Conservation (phyloP, 768 basidiomycete genomes). For the Kwoniella sp. region DNA sequence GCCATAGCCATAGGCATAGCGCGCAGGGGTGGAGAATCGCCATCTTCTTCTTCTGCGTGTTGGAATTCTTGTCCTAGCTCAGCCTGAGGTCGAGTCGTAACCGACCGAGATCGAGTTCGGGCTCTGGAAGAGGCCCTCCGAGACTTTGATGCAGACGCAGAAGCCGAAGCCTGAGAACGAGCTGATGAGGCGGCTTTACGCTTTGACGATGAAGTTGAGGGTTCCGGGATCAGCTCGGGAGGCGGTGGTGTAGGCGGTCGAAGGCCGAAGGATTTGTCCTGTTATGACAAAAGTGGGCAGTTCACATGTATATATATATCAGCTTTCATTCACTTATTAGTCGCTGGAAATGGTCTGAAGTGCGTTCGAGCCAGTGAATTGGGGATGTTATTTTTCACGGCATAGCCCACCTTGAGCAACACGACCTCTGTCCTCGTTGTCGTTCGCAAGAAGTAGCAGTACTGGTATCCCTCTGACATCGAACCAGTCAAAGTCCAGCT, state of each 20-base stretch:
- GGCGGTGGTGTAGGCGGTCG: conserved; percentile 37
- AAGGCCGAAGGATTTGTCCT: conserved; percentile 44
- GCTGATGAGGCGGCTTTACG: conserved; percentile 22
- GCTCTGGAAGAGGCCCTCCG: conserved; percentile 10
- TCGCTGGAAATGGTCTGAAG: no score
- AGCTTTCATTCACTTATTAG: not conserved
- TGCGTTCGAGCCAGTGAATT: no score
- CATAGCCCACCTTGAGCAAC: conserved; percentile 69
- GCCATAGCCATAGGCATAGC: not conserved
- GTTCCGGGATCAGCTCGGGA: conserved; percentile 2
- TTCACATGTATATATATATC: not conserved
- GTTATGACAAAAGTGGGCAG: not conserved
- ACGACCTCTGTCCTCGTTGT: conserved; percentile 75
- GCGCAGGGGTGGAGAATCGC: conserved; percentile 13
- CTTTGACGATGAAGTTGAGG: conserved; percentile 6
- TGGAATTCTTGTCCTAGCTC: not conserved
- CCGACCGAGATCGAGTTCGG: conserved; percentile 28
- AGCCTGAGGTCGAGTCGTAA: conserved; percentile 3
- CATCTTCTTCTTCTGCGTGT: not conserved
- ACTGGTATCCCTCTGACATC: conserved; percentile 87
- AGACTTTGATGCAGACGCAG: not conserved
- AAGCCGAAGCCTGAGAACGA: not conserved
- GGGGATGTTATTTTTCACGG: not conserved
- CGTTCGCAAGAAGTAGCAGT: conserved; percentile 84
- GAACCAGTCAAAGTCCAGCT: no score